Evolutionary conservation across 2,329 filamentous ascomycete genomes (phyloP).

Genomic region (Thermomyces lanuginosus): DNA sequence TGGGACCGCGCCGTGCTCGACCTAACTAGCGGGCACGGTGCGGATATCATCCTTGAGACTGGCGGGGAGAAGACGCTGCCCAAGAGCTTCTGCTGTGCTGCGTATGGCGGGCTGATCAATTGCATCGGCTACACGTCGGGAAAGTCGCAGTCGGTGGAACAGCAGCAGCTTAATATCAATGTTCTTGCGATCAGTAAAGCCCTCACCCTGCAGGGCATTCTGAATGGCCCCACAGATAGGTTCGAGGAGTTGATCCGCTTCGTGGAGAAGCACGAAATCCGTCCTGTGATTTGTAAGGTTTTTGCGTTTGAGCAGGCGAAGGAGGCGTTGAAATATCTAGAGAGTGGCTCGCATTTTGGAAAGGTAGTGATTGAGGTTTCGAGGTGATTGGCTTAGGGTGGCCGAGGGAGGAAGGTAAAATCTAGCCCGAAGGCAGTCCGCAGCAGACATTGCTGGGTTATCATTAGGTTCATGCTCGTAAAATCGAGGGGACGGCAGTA

Average conservation of each 20-base stretch:
- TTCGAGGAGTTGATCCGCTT: constrained; percentile 26
- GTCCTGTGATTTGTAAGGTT: constrained; percentile 36
- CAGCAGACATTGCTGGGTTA: too few relatives aligned
- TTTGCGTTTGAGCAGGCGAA: constrained; percentile 37
- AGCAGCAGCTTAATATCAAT: constrained; percentile 41
- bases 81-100: constrained; percentile 31
- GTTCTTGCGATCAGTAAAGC: constrained; percentile 36
- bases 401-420: too few relatives aligned
- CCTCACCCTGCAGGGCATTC: constrained; percentile 40
- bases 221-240: constrained; percentile 46
- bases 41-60: constrained; percentile 36
- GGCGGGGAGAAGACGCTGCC: constrained; percentile 36
- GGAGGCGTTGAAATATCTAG: constrained; percentile 38
- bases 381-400: too few relatives aligned
- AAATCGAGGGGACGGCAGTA: too few relatives aligned
- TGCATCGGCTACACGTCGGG: constrained; percentile 34
- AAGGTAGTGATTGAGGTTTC: constrained; percentile 1
- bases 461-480: too few relatives aligned
- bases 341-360: constrained; percentile 23
- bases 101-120: constrained; percentile 31
- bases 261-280: constrained; percentile 18
- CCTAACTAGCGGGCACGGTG: constrained; percentile 31
- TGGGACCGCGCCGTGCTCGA: constrained; percentile 32
- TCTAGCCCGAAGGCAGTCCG: too few relatives aligned
- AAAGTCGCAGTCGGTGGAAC: constrained; percentile 35